These are phyloP conservation scores for Scleroderma bovista DNA, from an alignment of 768 basidiomycete species.

Conservation along the genomic window DNA sequence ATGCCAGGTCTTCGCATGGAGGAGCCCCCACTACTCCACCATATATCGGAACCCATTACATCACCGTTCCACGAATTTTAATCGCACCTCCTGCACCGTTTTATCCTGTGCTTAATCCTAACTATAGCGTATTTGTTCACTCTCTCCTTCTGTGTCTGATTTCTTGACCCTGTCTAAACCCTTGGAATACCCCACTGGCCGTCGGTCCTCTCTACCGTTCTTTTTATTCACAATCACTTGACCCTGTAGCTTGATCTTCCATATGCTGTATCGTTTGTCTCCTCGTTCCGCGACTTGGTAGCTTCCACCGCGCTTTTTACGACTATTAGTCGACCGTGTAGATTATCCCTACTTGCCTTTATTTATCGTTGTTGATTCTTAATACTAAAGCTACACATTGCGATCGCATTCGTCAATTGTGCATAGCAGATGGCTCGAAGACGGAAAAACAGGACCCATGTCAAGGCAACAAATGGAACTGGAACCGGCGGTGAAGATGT, in stretches of 20 bases:
- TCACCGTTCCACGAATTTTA: conserved; percentile 78
- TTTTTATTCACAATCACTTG: conserved; percentile 1
- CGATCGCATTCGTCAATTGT: neutral
- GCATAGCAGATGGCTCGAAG: conserved; percentile 78
- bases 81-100: conserved; percentile 15
- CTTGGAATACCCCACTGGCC: conserved; percentile 8
- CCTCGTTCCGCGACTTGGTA: conserved; percentile 3
- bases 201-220: neutral
- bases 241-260: conserved; percentile 24
- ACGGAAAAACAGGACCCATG: conserved; percentile 79
- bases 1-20: conserved; percentile 73
- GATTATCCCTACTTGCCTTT: neutral
- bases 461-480: conserved; percentile 49
- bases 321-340: neutral
- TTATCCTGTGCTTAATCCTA: conserved; percentile 5
- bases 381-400: no score
- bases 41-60: conserved; percentile 59
- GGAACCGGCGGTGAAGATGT: conserved; percentile 31
- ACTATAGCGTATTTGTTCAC: conserved; percentile 23
- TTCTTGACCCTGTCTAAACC: conserved; percentile 1
- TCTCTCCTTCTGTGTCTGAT: neutral
- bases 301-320: conserved; percentile 1
- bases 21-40: conserved; percentile 55
- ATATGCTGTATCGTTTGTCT: conserved; percentile 25
- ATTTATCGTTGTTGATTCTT: neutral